Evolutionary conservation across 2,329 filamentous ascomycete species (phyloP).

Genomic region (Alternaria novae-zelandiae): DNA sequence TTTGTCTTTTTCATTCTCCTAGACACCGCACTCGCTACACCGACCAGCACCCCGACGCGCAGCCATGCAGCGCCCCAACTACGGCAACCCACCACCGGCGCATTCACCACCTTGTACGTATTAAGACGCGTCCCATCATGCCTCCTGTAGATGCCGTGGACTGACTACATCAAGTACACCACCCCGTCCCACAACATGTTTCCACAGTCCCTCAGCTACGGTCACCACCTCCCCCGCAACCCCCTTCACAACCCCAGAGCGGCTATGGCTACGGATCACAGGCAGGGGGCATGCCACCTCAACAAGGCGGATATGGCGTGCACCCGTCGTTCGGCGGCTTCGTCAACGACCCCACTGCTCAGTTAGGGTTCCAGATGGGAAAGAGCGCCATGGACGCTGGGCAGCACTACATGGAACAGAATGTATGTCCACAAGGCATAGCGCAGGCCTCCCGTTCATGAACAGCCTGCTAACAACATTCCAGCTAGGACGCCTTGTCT

Average conservation of each 20-base stretch:
- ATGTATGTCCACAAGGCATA: conserved; percentile 63
- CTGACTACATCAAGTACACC: conserved; percentile 61
- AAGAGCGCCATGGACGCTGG: conserved; percentile 90
- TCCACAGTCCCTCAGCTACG: conserved; percentile 96
- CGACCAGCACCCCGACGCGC: neutral
- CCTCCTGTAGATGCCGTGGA: neutral
- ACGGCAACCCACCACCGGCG: conserved; percentile 72
- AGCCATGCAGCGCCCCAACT: conserved; percentile 85
- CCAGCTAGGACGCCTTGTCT: conserved; percentile 82
- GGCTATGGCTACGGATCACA: conserved; percentile 78
- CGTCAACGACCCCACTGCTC: conserved; percentile 93
- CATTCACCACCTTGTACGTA: conserved; percentile 78
- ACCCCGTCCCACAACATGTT: conserved; percentile 97
- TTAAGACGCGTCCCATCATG: neutral
- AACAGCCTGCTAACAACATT: neutral
- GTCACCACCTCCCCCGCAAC: conserved; percentile 83
- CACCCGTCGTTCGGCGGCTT: conserved; percentile 81
- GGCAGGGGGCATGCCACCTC: conserved; percentile 50
- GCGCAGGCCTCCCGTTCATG: neutral
- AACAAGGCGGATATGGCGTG: conserved; percentile 46
- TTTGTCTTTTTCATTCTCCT: neutral
- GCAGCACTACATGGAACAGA: conserved; percentile 94
- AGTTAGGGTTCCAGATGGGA: conserved; percentile 93
- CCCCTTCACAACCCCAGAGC: conserved; percentile 70
- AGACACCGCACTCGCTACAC: conserved; percentile 6